Base-by-base conservation (phyloP, 2,329 filamentous ascomycete species). In the Fusarium sp. region DNA sequence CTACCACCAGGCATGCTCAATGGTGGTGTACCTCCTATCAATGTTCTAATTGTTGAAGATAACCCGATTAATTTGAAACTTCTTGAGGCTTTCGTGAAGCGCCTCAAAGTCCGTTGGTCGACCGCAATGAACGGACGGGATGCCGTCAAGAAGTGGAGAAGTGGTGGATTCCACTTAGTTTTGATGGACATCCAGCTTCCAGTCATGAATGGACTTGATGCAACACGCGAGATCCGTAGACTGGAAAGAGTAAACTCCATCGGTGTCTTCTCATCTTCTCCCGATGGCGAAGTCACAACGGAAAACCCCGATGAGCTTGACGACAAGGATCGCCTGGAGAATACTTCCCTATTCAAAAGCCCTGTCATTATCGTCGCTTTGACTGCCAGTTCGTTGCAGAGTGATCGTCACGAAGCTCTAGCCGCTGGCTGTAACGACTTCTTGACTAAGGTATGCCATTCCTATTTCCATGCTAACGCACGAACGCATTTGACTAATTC, bases 121-220 rank as follows among this genome's bases (percentile, higher is more conserved):
- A 97, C 93, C n/a, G 96, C 96, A 40, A 93, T 97, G 86, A 97
- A 98, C 78, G 96, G 96, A 25, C 89, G 91, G 69, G 95, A 98
- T 71, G 96, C 96, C 3, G 94, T 98, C 28, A 91, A 88, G 65
- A 98, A 97, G 81, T 99, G 96, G 95, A 90, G 93, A 58, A 87
- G 87, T 7, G 96, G 96, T 37, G 96, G 96, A 1, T 98, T 97
- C 77, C 96, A 99, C 82, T 82, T 99, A 69, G 96, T 99, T 18
- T 84, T 99, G 57, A 99, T 99, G 96, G 96, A 99, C 78, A 98
- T 99, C 72, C 96, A 98, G 78, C 86, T 99, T 60, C 96, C 96
- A 7, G 91, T 98, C 75, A 98, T 99, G 94, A 97, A 92, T 73
- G 96, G 96, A 1, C 83, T 99, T 30, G 93, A 98, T 67, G 96